Evolutionary conservation across 495 filamentous ascomycete species (phyloP).

Genomic region (Podospora fimiseda): DNA sequence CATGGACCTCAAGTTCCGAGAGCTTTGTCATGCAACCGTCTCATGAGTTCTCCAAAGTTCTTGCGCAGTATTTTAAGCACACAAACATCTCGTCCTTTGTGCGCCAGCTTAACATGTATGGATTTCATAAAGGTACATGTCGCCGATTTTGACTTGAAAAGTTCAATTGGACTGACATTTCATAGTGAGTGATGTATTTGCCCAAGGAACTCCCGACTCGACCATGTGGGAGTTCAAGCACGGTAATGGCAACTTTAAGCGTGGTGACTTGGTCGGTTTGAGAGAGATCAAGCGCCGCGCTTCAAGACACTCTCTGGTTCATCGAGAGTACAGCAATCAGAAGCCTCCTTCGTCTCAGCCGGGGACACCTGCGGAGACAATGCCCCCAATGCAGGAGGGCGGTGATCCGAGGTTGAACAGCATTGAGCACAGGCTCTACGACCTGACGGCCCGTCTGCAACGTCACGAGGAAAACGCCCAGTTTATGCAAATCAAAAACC

Average conservation of each 20-base stretch:
- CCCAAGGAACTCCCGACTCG: conserved; percentile 91
- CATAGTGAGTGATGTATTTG: conserved; percentile 95
- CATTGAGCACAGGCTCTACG: conserved; percentile 77
- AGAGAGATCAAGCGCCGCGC: conserved; percentile 95
- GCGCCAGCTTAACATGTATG: conserved; percentile 97
- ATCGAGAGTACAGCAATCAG: conserved; percentile 88
- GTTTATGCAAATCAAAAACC: conserved; percentile 71
- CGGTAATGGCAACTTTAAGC: conserved; percentile 94
- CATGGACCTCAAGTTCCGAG: conserved; percentile 87
- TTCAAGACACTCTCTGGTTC: conserved; percentile 91
- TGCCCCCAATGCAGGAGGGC: conserved; percentile 57
- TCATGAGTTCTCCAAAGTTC: conserved; percentile 95
- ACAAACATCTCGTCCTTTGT: conserved; percentile 99
- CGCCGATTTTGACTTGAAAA: not conserved
- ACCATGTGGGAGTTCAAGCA: conserved; percentile 99
- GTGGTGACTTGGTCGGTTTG: conserved; percentile 84
- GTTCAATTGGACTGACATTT: not conserved
- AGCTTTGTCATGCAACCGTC: conserved; percentile 99
- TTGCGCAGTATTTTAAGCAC: conserved; percentile 99
- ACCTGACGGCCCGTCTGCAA: conserved; percentile 66
- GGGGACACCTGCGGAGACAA: conserved; percentile 76
- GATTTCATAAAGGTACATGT: conserved; percentile 91
- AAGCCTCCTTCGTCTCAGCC: conserved; percentile 69
- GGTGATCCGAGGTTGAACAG: conserved; percentile 68
- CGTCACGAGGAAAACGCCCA: conserved; percentile 80